phyloP scores from a whole-genome alignment of 108 stramenopile species.

The Hondaea fermentalgiana region DNA sequence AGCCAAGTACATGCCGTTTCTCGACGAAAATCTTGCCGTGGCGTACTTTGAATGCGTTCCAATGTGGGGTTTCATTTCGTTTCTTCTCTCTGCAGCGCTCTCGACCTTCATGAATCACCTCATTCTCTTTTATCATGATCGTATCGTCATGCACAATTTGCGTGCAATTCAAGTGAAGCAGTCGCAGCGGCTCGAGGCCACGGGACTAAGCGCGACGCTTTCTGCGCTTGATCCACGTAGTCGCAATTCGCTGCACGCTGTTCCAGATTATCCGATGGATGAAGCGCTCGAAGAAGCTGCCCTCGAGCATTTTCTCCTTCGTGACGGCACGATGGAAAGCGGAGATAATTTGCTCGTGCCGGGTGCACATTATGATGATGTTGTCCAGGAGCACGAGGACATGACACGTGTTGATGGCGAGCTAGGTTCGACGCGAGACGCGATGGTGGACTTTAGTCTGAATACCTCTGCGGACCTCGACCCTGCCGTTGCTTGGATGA shows the following conservation, averaged over 20 bases:
- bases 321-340: not conserved
- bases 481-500: not conserved
- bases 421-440: no score
- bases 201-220: not conserved
- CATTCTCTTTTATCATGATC: not conserved
- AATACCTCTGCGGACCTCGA: no score
- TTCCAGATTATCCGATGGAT: not conserved
- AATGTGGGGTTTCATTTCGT: conserved; percentile 5
- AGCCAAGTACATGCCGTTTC: not conserved
- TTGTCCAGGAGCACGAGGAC: no score
- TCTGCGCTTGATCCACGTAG: not conserved
- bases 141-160: not conserved
- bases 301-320: not conserved
- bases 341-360: not conserved
- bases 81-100: not conserved
- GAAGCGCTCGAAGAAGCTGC: not conserved
- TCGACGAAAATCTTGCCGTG: not conserved
- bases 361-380: no score
- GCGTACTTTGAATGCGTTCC: not conserved
- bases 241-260: not conserved
- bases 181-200: not conserved
- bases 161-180: not conserved
- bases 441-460: not conserved
- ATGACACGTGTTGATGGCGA: not conserved
- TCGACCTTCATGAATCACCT: not conserved